These are phyloP conservation scores for Hyphodiscus sp. DNA, from an alignment of 2,329 filamentous ascomycete species.

Conservation along the genomic window DNA sequence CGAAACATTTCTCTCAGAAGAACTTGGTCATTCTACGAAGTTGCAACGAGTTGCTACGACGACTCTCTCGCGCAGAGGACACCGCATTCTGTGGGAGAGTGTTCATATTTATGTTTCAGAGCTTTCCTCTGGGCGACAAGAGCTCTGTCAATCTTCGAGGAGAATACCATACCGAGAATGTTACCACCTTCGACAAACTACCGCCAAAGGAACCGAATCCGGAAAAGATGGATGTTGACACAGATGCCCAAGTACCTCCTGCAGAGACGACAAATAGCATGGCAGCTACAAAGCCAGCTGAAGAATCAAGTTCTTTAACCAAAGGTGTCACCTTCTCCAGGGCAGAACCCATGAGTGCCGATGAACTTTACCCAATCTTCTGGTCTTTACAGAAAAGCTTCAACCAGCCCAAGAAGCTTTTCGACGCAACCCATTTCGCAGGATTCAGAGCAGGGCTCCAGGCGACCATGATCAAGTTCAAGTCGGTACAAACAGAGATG, in stretches of 20 bases:
- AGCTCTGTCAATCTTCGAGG: conserved; percentile 95
- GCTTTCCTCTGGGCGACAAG: conserved; percentile 91
- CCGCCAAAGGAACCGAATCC: conserved; percentile 30
- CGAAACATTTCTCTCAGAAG: conserved; percentile 74
- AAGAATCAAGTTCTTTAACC: conserved; percentile 29
- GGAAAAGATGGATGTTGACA: conserved; percentile 63
- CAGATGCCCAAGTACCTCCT: conserved; percentile 31
- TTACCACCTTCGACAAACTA: conserved; percentile 71
- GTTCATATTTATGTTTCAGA: conserved; percentile 98
- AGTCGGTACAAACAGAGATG: conserved; percentile 48
- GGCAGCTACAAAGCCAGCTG: conserved; percentile 19
- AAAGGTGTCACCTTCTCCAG: conserved; percentile 39
- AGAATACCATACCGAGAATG: conserved; percentile 93
- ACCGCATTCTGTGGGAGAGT: conserved; percentile 96
- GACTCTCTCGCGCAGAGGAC: conserved; percentile 91
- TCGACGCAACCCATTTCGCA: conserved; percentile 62
- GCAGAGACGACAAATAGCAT: conserved; percentile 27
- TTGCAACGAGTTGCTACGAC: conserved; percentile 90
- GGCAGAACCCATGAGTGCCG: conserved; percentile 51
- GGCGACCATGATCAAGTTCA: conserved; percentile 68
- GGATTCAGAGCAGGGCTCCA: conserved; percentile 58
- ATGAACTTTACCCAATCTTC: conserved; percentile 81
- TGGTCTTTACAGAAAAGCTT: conserved; percentile 92
- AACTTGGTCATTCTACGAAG: conserved; percentile 83
- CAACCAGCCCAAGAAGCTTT: conserved; percentile 80